phyloP scores from a whole-genome alignment of 2,329 filamentous ascomycete species.

The Fusarium redolens region DNA sequence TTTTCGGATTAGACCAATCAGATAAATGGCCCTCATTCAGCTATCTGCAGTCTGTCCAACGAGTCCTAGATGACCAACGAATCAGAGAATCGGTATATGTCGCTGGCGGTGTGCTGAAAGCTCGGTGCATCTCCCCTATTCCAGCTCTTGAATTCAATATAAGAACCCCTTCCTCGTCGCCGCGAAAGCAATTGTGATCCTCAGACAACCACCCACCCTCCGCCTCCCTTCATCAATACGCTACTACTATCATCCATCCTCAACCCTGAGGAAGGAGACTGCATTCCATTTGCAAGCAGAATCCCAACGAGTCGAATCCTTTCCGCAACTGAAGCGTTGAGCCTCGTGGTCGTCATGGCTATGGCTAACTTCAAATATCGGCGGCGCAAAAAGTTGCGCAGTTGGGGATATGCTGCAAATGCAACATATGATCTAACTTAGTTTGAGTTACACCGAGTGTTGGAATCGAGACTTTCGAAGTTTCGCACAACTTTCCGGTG shows the following conservation, averaged over 20 bases:
- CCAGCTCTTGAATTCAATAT: not conserved
- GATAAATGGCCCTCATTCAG: not conserved
- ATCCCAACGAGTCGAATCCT: accelerated
- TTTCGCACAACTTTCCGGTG: no score
- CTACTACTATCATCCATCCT: not conserved
- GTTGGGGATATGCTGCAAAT: not conserved
- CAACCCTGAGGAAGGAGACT: not conserved
- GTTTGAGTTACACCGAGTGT: not conserved
- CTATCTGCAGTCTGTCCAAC: not conserved
- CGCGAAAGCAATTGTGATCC: not conserved
- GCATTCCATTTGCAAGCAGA: not conserved
- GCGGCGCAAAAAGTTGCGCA: not conserved
- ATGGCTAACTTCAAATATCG: not conserved
- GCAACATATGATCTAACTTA: not conserved
- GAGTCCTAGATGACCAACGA: not conserved
- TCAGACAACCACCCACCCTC: not conserved
- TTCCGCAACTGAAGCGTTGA: not conserved
- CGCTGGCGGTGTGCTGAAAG: not conserved
- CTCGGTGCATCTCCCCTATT: no score
- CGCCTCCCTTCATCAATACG: not conserved
- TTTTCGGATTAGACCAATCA: not conserved
- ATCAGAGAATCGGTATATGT: not conserved
- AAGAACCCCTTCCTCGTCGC: not conserved
- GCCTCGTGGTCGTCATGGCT: not conserved
- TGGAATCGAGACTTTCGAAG: no score